phyloP scores from a whole-genome alignment of 2,329 filamentous ascomycete genomes.

The Dryadomyces sulphureus region DNA sequence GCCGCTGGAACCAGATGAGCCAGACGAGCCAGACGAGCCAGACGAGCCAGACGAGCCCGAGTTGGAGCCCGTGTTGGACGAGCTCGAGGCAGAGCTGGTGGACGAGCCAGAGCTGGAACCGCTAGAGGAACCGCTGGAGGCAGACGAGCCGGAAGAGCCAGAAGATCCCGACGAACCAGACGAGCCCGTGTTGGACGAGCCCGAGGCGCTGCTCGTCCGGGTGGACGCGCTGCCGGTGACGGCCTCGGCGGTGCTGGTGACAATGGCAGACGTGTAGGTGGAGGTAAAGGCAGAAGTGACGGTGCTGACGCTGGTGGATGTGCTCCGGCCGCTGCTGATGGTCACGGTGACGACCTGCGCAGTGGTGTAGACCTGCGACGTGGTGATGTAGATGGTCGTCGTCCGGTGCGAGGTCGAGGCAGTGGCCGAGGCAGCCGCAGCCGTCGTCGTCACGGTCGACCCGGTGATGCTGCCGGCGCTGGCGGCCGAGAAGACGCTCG shows the following conservation, averaged over 20 bases:
- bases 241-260: neutral
- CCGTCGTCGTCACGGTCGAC: constrained; percentile 22
- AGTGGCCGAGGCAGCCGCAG: constrained; percentile 16
- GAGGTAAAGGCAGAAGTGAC: neutral
- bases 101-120: neutral
- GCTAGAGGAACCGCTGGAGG: neutral
- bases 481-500: constrained; percentile 18
- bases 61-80: neutral
- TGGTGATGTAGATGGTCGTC: neutral
- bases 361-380: neutral
- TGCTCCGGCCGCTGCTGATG: neutral
- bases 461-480: constrained; percentile 20
- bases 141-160: neutral
- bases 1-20: neutral
- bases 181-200: neutral
- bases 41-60: neutral
- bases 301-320: neutral
- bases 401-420: constrained; percentile 15
- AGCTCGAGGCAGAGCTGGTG: neutral
- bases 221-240: neutral
- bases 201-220: neutral
- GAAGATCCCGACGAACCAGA: too few relatives aligned
- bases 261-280: neutral
- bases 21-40: neutral
- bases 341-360: constrained; percentile 5